A percentile compares a stretch with the other conserved stretches of the same genome.
phyloP scores from a whole-genome alignment of 257 asterid species.

The Solanum dulcamara region DNA sequence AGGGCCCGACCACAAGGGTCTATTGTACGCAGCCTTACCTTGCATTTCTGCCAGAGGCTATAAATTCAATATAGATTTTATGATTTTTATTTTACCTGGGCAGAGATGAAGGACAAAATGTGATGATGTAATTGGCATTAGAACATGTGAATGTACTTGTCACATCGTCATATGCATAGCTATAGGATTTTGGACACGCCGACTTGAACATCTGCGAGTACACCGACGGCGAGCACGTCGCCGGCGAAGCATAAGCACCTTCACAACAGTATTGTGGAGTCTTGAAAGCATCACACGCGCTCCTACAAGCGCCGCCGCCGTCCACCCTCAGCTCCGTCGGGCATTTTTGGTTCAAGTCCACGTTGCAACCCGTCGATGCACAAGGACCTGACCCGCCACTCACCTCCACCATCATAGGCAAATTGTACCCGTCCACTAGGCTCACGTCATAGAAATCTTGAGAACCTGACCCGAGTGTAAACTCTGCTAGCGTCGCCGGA shows the following conservation, averaged over 20 bases:
- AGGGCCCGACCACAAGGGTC: no score
- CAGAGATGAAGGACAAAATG: constrained; percentile 39
- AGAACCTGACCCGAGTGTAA: constrained; percentile 70
- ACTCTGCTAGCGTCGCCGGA: constrained; percentile 70
- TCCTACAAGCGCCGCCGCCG: constrained; percentile 55
- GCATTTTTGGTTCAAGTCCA: constrained; percentile 45
- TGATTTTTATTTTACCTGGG: constrained; percentile 17
- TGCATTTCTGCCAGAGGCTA: no score
- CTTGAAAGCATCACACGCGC: constrained; percentile 69
- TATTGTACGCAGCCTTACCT: no score
- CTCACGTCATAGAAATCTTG: constrained; percentile 76
- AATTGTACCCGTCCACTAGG: constrained; percentile 72
- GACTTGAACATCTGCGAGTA: constrained; percentile 61
- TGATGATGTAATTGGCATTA: constrained; percentile 53
- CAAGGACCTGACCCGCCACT: constrained; percentile 61
- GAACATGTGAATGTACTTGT: constrained; percentile 68
- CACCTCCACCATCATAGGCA: constrained; percentile 56
- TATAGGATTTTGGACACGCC: constrained; percentile 62
- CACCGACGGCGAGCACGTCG: constrained; percentile 50
- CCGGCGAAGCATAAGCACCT: constrained; percentile 51
- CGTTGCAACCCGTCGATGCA: constrained; percentile 51
- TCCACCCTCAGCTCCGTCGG: constrained; percentile 45
- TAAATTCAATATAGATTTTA: background rate
- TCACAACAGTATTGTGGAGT: constrained; percentile 55
- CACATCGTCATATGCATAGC: constrained; percentile 70